phyloP scores from a whole-genome alignment of 805 yeast species.

The Metschnikowia cubensis region DNA sequence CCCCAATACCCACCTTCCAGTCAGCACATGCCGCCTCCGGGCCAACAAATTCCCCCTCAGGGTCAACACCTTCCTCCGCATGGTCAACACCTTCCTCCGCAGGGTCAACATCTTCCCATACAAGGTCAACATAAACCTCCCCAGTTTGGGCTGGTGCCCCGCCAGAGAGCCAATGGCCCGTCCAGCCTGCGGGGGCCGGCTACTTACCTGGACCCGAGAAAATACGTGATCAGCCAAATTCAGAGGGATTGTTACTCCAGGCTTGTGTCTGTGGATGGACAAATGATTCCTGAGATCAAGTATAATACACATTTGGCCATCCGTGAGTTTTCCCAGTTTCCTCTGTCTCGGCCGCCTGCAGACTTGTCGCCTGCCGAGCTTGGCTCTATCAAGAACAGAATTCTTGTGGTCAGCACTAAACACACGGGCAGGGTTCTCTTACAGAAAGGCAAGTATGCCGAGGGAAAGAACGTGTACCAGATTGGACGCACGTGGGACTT shows the following conservation, averaged over 20 bases:
- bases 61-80: background rate
- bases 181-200: background rate
- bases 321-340: slow-evolving; percentile 68
- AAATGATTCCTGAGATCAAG: slow-evolving; percentile 24
- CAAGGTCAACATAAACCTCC: background rate
- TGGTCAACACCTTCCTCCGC: background rate
- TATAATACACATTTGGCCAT: slow-evolving; percentile 76
- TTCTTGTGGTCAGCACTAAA: slow-evolving; percentile 58
- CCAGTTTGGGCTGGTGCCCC: slow-evolving; percentile 1
- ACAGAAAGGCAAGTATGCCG: slow-evolving; percentile 82
- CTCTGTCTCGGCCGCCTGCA: slow-evolving; percentile 65
- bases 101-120: background rate
- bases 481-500: slow-evolving; percentile 92
- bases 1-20: slow-evolving; percentile 1
- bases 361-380: slow-evolving; percentile 36
- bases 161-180: slow-evolving; percentile 6
- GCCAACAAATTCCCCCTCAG: background rate
- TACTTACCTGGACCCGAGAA: slow-evolving; percentile 15
- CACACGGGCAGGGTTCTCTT: slow-evolving; percentile 63
- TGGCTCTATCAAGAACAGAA: slow-evolving; percentile 51
- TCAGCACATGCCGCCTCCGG: background rate
- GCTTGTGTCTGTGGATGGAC: slow-evolving; percentile 13
- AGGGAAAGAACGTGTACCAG: slow-evolving; percentile 65
- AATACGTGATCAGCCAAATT: slow-evolving; percentile 28
- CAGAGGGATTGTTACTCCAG: slow-evolving; percentile 38